A percentile compares a stretch with the other conserved stretches of the same genome.
Conservation (phyloP, 2,329 filamentous ascomycete genomes). For the Aspergillus costaricaensis region DNA sequence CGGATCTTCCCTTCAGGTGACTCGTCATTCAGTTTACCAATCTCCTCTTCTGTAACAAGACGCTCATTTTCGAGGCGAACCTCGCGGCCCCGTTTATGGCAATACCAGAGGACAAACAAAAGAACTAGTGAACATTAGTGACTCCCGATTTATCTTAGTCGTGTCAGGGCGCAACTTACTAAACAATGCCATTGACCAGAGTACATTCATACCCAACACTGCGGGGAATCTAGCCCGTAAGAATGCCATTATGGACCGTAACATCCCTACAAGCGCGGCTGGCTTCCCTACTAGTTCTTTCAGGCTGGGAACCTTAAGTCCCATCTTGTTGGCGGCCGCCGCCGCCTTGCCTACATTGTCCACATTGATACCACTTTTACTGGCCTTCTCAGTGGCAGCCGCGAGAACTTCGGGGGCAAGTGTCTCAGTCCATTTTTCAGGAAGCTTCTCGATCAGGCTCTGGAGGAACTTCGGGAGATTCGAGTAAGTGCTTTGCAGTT, state of each 20-base stretch:
- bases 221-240: constrained; percentile 86
- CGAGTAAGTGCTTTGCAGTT: constrained; percentile 64
- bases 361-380: constrained; percentile 60
- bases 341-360: constrained; percentile 54
- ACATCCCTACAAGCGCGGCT: constrained; percentile 78
- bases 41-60: constrained; percentile 49
- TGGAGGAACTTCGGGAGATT: constrained; percentile 76
- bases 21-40: constrained; percentile 42
- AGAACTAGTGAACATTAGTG: constrained; percentile 60
- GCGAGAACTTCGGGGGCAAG: constrained; percentile 82
- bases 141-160: not conserved
- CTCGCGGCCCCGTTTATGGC: constrained; percentile 90
- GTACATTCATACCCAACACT: constrained; percentile 84
- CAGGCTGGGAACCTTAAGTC: constrained; percentile 68
- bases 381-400: constrained; percentile 69
- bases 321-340: constrained; percentile 65
- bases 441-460: constrained; percentile 81
- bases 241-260: constrained; percentile 88
- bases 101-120: constrained; percentile 96
- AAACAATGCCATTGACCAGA: constrained; percentile 87
- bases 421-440: constrained; percentile 73
- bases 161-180: constrained; percentile 57
- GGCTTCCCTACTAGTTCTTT: constrained; percentile 82
- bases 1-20: constrained; percentile 34
- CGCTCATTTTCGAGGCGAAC: constrained; percentile 69